Conservation (phyloP, 2,329 filamentous ascomycete genomes). For the Fusarium succisae region DNA sequence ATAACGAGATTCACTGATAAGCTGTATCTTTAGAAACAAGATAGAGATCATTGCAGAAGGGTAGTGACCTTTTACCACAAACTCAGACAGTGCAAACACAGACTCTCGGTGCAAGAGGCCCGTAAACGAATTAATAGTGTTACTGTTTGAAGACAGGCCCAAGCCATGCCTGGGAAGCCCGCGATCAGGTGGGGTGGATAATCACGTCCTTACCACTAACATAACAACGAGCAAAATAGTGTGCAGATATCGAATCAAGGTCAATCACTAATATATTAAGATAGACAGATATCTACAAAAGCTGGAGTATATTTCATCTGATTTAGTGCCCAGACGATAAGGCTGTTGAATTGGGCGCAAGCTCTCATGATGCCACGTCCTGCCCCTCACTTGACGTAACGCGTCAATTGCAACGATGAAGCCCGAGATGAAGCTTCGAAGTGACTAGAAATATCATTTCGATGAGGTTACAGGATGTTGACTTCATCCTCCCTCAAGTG, state of each 20-base stretch:
- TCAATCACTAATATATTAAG: no score
- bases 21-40: not conserved
- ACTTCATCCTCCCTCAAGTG: no score
- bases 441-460: not conserved
- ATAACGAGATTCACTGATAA: not conserved
- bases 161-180: not conserved
- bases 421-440: not conserved
- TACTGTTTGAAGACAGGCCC: not conserved
- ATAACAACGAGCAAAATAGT: not conserved
- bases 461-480: no score
- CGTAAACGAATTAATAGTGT: not conserved
- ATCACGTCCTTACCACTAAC: not conserved
- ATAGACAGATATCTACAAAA: not conserved
- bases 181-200: not conserved
- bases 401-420: not conserved
- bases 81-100: no score
- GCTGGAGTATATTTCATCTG: not conserved
- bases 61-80: no score
- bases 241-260: no score
- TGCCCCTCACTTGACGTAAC: constrained; percentile 38
- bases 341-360: not conserved
- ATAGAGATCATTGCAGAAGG: no score
- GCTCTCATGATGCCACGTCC: constrained; percentile 11
- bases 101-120: not conserved
- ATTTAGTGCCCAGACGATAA: not conserved